Evolutionary conservation across 345 rosid species (phyloP).

Genomic region (Dipteronia sinensis): DNA sequence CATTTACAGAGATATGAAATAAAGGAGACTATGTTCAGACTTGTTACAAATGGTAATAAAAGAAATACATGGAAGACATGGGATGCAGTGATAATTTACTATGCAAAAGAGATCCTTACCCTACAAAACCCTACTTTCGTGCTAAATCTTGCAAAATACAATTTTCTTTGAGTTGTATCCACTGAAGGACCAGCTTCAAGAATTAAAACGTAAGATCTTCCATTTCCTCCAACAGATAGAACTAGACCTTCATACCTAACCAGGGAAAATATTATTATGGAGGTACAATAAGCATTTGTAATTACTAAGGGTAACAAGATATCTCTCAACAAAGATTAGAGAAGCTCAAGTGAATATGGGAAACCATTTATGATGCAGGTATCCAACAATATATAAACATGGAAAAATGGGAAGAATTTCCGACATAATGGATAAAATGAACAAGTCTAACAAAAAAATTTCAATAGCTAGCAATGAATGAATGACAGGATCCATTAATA

Average conservation of each 20-base stretch:
- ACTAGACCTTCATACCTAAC: conserved; percentile 89
- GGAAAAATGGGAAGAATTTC: neutral
- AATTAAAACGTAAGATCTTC: conserved; percentile 86
- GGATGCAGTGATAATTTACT: neutral
- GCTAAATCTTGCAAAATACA: conserved; percentile 83
- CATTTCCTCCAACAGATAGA: conserved; percentile 95
- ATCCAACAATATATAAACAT: neutral
- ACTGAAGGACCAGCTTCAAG: conserved; percentile 97
- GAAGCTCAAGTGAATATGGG: neutral
- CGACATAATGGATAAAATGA: neutral
- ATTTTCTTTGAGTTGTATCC: conserved; percentile 82
- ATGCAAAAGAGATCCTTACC: conserved; percentile 44
- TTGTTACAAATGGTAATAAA: neutral
- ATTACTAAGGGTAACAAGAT: neutral
- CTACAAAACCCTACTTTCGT: conserved; percentile 94
- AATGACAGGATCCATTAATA: neutral
- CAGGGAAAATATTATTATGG: conserved; percentile 13
- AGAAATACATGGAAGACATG: conserved; percentile 7
- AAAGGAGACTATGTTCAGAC: conserved; percentile 18
- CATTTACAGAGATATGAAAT: conserved; percentile 19
- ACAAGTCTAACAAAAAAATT: neutral
- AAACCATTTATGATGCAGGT: neutral
- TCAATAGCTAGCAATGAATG: neutral
- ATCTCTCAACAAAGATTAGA: neutral
- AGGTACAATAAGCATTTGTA: conserved; percentile 6